Evolutionary conservation across 768 basidiomycete species (phyloP).

Genomic region (Collybia sordida): DNA sequence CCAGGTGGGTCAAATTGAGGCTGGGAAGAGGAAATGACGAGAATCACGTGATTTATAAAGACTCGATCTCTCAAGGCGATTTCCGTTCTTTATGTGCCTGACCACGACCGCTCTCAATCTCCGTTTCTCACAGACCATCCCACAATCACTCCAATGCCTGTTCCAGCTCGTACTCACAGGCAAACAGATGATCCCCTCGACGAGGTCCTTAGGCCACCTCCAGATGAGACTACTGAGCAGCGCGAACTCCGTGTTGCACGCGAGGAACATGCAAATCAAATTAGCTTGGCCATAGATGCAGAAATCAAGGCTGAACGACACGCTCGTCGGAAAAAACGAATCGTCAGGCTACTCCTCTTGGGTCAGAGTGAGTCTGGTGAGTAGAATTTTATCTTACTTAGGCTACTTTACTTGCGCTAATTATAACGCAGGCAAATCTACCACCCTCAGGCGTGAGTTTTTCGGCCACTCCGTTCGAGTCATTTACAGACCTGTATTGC

Average conservation of each 20-base stretch:
- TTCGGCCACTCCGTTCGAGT: background rate
- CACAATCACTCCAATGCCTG: conserved; percentile 7
- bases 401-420: conserved; percentile 5
- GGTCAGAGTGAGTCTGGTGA: conserved; percentile 83
- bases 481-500: conserved; percentile 12
- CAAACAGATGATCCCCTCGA: conserved; percentile 63
- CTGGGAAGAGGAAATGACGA: background rate
- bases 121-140: conserved; percentile 16
- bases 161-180: conserved; percentile 14
- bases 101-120: conserved; percentile 17
- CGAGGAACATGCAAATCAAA: conserved; percentile 65
- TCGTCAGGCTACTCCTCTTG: conserved; percentile 72
- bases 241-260: conserved; percentile 49
- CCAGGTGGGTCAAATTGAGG: background rate
- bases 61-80: conserved; percentile 8
- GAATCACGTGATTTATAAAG: conserved; percentile 9
- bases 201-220: conserved; percentile 61
- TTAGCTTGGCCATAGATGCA: conserved; percentile 75
- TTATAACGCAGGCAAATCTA: conserved; percentile 63
- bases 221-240: conserved; percentile 63
- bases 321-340: conserved; percentile 61
- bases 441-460: conserved; percentile 74
- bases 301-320: conserved; percentile 65
- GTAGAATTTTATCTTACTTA: conserved; percentile 18
- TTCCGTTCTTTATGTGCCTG: conserved; percentile 17